Conservation (phyloP, 2,329 filamentous ascomycete genomes). For the Salinomyces thailandicus region DNA sequence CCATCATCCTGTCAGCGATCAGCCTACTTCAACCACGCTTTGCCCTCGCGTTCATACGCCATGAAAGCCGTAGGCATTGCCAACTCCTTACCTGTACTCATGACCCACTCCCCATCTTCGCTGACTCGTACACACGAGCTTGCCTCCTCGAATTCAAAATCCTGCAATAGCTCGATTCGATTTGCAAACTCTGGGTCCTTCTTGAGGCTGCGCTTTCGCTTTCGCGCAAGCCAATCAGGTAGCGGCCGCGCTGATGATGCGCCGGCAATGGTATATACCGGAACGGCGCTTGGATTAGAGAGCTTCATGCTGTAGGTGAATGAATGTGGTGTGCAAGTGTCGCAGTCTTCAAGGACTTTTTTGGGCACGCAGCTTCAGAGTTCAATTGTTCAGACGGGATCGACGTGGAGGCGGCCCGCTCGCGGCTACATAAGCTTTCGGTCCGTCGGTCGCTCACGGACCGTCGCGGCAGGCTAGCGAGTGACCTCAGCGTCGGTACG, state of each 20-base stretch:
- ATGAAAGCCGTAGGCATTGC: background rate
- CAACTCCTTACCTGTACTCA: slow-evolving; percentile 65
- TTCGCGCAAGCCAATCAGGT: slow-evolving; percentile 88
- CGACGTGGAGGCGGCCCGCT: too few species aligned
- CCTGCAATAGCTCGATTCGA: slow-evolving; percentile 86
- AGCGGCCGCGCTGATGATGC: slow-evolving; percentile 77
- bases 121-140: slow-evolving; percentile 82
- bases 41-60: background rate
- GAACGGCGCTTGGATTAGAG: slow-evolving; percentile 69
- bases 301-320: slow-evolving; percentile 56
- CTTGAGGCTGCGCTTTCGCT: slow-evolving; percentile 83
- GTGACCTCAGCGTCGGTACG: too few species aligned
- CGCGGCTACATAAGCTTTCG: too few species aligned
- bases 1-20: slow-evolving; percentile 16
- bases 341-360: too few species aligned
- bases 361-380: too few species aligned
- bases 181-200: slow-evolving; percentile 87
- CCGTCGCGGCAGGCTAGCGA: too few species aligned
- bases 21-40: slow-evolving; percentile 5
- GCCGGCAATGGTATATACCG: slow-evolving; percentile 91
- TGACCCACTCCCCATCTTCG: slow-evolving; percentile 93
- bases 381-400: too few species aligned
- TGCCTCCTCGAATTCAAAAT: slow-evolving; percentile 96
- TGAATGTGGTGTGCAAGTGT: background rate
- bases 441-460: too few species aligned